Percentiles rank a stretch among this genome's conserved stretches.
phyloP scores from a whole-genome alignment of 2,329 filamentous ascomycete genomes.

The Colletotrichum lupini region DNA sequence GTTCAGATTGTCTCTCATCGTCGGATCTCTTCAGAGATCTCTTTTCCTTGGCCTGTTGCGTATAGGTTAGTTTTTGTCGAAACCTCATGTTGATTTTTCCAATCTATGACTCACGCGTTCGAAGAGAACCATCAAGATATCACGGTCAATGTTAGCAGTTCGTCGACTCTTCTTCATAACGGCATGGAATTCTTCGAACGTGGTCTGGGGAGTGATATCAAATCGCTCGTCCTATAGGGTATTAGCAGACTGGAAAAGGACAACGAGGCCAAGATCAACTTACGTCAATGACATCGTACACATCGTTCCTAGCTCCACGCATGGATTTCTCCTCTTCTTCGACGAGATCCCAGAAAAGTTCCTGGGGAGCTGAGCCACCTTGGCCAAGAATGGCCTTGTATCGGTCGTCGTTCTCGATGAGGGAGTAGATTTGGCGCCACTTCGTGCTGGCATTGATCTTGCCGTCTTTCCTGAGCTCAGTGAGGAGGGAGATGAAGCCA shows the following conservation, averaged over 20 bases:
- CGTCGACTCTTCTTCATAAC: conserved; percentile 88
- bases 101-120: conserved; percentile 69
- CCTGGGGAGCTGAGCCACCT: conserved; percentile 84
- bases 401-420: conserved; percentile 83
- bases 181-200: conserved; percentile 86
- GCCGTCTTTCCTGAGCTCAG: conserved; percentile 77
- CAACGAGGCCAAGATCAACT: conserved; percentile 46
- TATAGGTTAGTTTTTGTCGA: neutral
- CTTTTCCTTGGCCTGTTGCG: conserved; percentile 80
- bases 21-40: conserved; percentile 79
- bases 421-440: conserved; percentile 83
- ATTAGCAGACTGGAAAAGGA: conserved; percentile 37
- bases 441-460: conserved; percentile 91
- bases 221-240: conserved; percentile 84
- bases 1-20: conserved; percentile 86
- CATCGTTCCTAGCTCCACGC: conserved; percentile 82
- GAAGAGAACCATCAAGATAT: conserved; percentile 84
- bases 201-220: conserved; percentile 87
- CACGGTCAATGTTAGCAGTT: conserved; percentile 86
- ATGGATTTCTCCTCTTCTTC: conserved; percentile 94
- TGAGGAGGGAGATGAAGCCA: conserved; percentile 78
- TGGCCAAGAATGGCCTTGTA: conserved; percentile 88
- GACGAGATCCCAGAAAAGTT: conserved; percentile 95
- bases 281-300: conserved; percentile 89
- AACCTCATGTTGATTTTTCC: no score